Conservation (phyloP, 192 early-diverging fungal species). For the Rhizophagus sp. region DNA sequence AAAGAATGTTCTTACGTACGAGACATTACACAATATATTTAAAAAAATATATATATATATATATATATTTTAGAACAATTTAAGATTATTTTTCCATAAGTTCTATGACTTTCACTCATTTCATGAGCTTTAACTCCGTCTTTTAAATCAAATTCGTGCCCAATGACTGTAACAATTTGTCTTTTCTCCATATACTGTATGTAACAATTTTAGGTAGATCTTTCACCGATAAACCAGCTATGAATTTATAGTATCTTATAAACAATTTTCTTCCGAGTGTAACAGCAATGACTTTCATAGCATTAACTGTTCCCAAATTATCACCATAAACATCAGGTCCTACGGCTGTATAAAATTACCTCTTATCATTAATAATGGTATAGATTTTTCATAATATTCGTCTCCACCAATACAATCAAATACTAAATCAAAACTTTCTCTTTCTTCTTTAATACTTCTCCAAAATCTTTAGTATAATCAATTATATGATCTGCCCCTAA, state of each 20-base stretch:
- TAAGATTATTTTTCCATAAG: conserved; percentile 38
- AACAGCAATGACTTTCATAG: neutral
- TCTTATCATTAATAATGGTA: neutral
- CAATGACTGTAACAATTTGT: neutral
- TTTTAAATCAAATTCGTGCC: conserved; percentile 22
- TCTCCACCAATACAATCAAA: conserved; percentile 47
- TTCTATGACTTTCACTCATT: conserved; percentile 29
- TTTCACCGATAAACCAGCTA: neutral
- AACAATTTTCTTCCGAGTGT: neutral
- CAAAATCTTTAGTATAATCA: conserved; percentile 54
- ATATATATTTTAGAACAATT: neutral
- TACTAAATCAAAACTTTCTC: conserved; percentile 43
- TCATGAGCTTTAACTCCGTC: conserved; percentile 35
- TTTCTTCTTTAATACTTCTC: conserved; percentile 30
- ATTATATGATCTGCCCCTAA: conserved; percentile 58
- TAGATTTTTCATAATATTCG: neutral
- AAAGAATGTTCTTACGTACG: too few species aligned
- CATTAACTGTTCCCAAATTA: neutral
- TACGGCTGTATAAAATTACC: neutral
- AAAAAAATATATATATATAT: too few species aligned
- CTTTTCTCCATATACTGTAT: conserved; percentile 11
- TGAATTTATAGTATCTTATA: neutral
- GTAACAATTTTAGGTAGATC: conserved; percentile 6
- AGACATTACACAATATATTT: too few species aligned
- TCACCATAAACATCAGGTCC: neutral